Percentiles rank a stretch among this genome's conserved stretches.
phyloP scores from a whole-genome alignment of 495 filamentous ascomycete genomes.

The Thermothielavioides terrestris region DNA sequence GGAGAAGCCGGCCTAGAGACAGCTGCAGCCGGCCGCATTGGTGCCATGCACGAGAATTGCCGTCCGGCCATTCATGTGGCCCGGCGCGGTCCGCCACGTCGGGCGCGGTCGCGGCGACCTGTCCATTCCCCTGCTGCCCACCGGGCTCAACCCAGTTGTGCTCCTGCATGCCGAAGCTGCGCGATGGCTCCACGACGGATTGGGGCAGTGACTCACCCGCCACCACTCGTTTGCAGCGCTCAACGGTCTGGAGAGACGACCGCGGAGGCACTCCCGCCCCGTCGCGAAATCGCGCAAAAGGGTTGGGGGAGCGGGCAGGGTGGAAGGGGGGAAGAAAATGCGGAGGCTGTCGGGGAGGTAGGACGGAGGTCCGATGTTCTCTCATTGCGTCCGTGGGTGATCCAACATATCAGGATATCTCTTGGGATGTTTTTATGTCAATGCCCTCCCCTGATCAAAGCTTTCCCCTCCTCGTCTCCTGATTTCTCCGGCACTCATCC shows the following conservation, averaged over 20 bases:
- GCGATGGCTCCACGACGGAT: conserved; percentile 10
- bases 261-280: neutral
- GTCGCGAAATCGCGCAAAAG: conserved; percentile 13
- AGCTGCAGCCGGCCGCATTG: conserved; percentile 19
- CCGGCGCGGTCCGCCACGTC: conserved; percentile 22
- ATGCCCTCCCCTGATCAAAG: conserved; percentile 3
- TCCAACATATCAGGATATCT: neutral
- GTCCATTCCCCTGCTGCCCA: neutral
- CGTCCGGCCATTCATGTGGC: conserved; percentile 18
- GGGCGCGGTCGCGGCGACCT: conserved; percentile 16
- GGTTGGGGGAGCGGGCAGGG: neutral
- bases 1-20: conserved; percentile 18
- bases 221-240: conserved; percentile 22
- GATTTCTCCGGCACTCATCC: conserved; percentile 1
- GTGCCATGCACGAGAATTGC: conserved; percentile 16
- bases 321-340: neutral
- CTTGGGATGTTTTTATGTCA: neutral
- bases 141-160: conserved; percentile 4
- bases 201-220: conserved; percentile 21
- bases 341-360: neutral
- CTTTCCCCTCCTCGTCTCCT: conserved; percentile 1
- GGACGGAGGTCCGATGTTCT: neutral
- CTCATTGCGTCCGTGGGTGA: neutral
- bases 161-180: conserved; percentile 15
- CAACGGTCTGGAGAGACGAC: conserved; percentile 16